Evolutionary conservation across 2,329 filamentous ascomycete genomes (phyloP).

Genomic region (Stachybotrys elegans): DNA sequence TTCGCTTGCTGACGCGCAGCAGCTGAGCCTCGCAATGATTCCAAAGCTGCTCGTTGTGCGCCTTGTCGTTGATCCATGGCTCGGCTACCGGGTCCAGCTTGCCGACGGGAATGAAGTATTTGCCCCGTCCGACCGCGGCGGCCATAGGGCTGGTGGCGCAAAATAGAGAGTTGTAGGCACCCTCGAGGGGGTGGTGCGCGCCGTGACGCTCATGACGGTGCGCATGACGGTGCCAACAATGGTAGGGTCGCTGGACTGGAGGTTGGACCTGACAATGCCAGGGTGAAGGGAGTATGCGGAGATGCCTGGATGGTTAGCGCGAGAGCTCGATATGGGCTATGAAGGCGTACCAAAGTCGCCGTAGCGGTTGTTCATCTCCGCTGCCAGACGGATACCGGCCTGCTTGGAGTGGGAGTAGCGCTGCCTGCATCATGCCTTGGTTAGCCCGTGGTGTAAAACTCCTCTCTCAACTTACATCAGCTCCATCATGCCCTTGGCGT

Average conservation of each 20-base stretch:
- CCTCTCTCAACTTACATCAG: slow-evolving; percentile 10
- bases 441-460: background rate
- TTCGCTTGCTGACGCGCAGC: background rate
- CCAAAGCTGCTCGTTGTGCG: slow-evolving; percentile 9
- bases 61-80: slow-evolving; percentile 14
- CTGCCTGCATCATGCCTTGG: slow-evolving; percentile 5
- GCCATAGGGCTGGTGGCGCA: slow-evolving; percentile 13
- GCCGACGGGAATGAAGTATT: slow-evolving; percentile 13
- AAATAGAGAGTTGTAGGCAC: slow-evolving; percentile 16
- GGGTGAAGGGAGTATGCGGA: slow-evolving; percentile 20
- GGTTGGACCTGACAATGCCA: slow-evolving; percentile 13
- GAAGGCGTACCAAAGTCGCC: slow-evolving; percentile 4
- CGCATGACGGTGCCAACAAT: slow-evolving; percentile 12
- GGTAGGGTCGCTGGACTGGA: slow-evolving; percentile 12
- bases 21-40: slow-evolving; percentile 4
- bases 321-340: background rate
- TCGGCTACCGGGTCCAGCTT: slow-evolving; percentile 12
- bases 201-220: slow-evolving; percentile 11
- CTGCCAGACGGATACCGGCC: slow-evolving; percentile 13
- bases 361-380: slow-evolving; percentile 14
- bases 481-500: slow-evolving; percentile 10
- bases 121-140: slow-evolving; percentile 5
- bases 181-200: slow-evolving; percentile 10
- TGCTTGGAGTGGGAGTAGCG: slow-evolving; percentile 16
- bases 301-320: slow-evolving; percentile 7